phyloP scores from a whole-genome alignment of 345 rosid genomes.

The Eucalyptus urophylla region DNA sequence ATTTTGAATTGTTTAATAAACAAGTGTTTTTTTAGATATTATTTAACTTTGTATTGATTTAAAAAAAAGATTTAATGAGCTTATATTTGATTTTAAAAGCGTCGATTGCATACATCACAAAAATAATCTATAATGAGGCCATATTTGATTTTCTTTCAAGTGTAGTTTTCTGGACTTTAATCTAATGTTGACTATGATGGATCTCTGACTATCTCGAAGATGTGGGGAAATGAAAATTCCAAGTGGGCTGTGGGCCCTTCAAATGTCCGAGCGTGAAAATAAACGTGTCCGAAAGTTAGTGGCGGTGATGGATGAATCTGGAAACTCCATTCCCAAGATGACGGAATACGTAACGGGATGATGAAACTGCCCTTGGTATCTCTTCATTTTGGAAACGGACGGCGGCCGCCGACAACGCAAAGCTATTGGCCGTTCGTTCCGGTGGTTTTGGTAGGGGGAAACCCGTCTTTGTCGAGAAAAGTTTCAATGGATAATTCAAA shows the following conservation, averaged over 20 bases:
- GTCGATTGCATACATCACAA: accelerated
- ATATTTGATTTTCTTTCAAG: not conserved
- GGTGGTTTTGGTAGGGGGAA: not conserved
- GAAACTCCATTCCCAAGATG: not conserved
- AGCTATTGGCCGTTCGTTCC: not conserved
- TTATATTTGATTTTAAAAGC: not conserved
- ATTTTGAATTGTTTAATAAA: not conserved
- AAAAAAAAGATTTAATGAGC: not conserved
- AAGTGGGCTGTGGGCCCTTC: not conserved
- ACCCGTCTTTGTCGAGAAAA: not conserved
- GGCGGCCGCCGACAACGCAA: not conserved
- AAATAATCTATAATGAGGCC: not conserved
- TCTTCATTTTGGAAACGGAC: not conserved
- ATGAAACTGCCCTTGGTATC: not conserved
- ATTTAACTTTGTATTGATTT: not conserved
- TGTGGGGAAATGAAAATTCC: not conserved
- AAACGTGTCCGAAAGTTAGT: not conserved
- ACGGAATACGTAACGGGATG: not conserved
- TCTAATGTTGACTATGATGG: not conserved
- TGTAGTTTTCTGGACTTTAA: not conserved
- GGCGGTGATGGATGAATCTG: not conserved
- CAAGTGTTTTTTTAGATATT: not conserved
- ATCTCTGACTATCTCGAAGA: not conserved
- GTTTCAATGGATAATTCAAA: not conserved
- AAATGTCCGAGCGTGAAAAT: not conserved